Base-by-base conservation (phyloP, 106 monocot species). In the Phalaenopsis equestris region DNA sequence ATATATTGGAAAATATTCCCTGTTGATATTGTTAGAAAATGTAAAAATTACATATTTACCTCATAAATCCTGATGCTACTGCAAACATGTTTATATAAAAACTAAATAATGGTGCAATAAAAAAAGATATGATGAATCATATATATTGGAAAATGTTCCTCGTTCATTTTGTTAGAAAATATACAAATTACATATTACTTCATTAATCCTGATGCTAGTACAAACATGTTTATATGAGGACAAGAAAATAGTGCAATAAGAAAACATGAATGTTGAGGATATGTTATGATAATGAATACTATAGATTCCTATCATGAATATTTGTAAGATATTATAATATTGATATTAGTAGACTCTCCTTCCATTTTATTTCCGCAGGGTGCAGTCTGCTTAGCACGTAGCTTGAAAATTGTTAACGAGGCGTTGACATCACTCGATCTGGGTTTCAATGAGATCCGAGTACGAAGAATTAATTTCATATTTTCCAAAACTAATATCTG, bases 361-460 rank as follows among this genome's bases (percentile, higher is more conserved):
- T 42, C 47, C 18, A 55, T 55, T 65, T 70, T 67, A 16, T 42
- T 77, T 73, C 48, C 55, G 19, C 80, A 99, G 99, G 99, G 95
- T 75, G 93, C 93, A 49, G 83, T 93, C 15, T 91, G 87, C 78
- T 88, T 99, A 82, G 95, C 95, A 37, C 88, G 83, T 47, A 99
- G 99, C 83, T 87, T 99, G 75, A 91, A 90, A 86, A 91, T 99
- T 81, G 93, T 99, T 75, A 99, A 99, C 64, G 99, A 95, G 83
- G 91, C 89, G 61, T 84, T 99, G 73, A 90, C 84, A 19, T 93
- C 91, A 21, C 91, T 99, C 85, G 99, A 99, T 88, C 86, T 99
- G 55, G 93, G 95, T 79, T 99, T 99, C 78, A 99, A 95, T 83
- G 99, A 99, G 83, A 99, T 99, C 78, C 84, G 99, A 77, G 99